Evolutionary conservation across 345 rosid genomes (phyloP), one percentile per base, ranked within the genome.

Genomic region (Corchorus capsularis): DNA sequence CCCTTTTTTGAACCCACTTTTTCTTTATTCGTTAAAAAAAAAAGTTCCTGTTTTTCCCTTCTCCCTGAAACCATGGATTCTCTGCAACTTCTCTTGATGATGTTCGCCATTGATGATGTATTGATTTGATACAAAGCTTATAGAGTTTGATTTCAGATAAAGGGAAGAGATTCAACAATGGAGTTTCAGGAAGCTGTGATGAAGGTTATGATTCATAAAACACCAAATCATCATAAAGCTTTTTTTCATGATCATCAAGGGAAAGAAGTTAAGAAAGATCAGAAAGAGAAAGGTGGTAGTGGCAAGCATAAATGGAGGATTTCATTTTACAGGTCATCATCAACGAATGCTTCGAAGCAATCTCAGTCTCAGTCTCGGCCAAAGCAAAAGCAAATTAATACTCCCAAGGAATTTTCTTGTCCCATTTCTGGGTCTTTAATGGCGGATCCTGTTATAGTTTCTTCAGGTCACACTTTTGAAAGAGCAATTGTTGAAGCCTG

Each of bases 381-480:
- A 20, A 50, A 52, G n/a, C 56, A 49, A 20, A 27, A 27, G 27
- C 27, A 27, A 27, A n/a, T n/a, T n/a, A 27, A 27, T 27, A 37
- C 66, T 1, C 97, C 93, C 1, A 7, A 75, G 13, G 98, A 93
- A 74, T 93, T 93, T 72, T 81, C 86, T 47, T 96, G 99, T 76
- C 96, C 93, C 0, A 76, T 96, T 78, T 91, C 97, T 0, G 89
- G 86, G 37, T 82, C 82, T 19, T 76, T 93, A 77, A 96, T 96
- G 99, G 83, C 84, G 0, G 99, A 92, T 27, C 98, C 99, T 4
- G 89, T 93, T 14, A 91, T 96, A 15, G 96, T 96, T 79, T 83
- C 97, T 53, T 96, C 98, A 2, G 99, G 99, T 32, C 98, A 96
- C 82, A 84, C 94, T 39, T 96, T 89, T 65, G 99, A 96, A 39